Evolutionary conservation across 768 basidiomycete genomes (phyloP).

Genomic region (Exsudoporus frostii): DNA sequence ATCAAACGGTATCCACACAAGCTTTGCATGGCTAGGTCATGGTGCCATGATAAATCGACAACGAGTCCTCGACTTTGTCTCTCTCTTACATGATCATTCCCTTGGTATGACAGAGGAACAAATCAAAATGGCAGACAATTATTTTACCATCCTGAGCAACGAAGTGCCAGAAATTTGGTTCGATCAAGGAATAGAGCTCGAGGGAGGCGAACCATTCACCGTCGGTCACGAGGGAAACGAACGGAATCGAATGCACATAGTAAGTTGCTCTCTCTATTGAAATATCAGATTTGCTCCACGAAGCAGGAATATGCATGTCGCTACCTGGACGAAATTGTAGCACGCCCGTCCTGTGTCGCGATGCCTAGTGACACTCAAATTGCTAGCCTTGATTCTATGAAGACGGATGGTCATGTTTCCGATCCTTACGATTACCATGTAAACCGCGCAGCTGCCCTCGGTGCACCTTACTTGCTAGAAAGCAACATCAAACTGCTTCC

Average conservation of each 20-base stretch:
- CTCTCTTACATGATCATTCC: constrained; percentile 36
- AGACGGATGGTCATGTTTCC: background rate
- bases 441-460: constrained; percentile 41
- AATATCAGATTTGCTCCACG: background rate
- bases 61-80: constrained; percentile 45
- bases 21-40: constrained; percentile 67
- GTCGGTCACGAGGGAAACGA: constrained; percentile 54
- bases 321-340: constrained; percentile 39
- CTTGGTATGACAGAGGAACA: constrained; percentile 49
- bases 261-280: constrained; percentile 31
- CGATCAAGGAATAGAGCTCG: constrained; percentile 58
- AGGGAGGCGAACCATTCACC: constrained; percentile 61
- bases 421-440: constrained; percentile 1
- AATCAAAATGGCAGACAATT: constrained; percentile 68
- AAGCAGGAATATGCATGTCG: constrained; percentile 43
- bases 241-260: constrained; percentile 57
- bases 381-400: constrained; percentile 6
- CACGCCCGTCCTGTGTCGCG: background rate
- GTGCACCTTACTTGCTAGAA: constrained; percentile 47
- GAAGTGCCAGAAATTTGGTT: constrained; percentile 59
- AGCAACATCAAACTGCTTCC: constrained; percentile 50
- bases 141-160: constrained; percentile 59
- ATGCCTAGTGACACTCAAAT: background rate
- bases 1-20: constrained; percentile 41
- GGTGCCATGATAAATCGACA: constrained; percentile 51